Evolutionary conservation across 805 yeast genomes (phyloP), one percentile per base, ranked within the genome.

Genomic region (Saccharomyces mikatae): DNA sequence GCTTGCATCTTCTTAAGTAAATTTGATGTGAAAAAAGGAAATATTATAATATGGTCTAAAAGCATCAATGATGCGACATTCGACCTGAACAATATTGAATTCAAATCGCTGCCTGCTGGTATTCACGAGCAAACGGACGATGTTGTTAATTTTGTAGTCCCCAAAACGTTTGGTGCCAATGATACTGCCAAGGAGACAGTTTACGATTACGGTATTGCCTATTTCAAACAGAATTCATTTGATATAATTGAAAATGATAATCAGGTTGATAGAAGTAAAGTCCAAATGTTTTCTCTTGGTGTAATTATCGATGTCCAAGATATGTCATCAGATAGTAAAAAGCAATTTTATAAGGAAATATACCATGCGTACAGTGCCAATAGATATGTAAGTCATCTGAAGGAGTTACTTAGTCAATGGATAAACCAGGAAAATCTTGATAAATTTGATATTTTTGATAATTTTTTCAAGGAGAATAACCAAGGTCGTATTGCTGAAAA

Each of bases 81-180:
- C 27, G 31, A 57, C 30, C 61, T 80, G 27, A 67, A 73, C 30
- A 77, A 78, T 11, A 62, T 84, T 3, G 90, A 85, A 66, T 84
- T 77, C 68, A 80, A 81, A 58, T 73, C 83, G n/a, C 68, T 85
- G 47, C 90, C 90, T 0, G 82, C 88, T 0, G 89, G 91, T 1
- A 71, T 83, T 2, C 90, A 85, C 62, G 74, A 79, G 13, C 54
- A 57, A 3, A 72, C 74, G 2, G 65, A 67, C 13, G 90, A 85
- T 62, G 77, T 80, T 1, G 73, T 84, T 1, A 78, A 80, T 52
- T 84, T 84, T 67, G 76, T 75, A 2, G 66, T 73, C 6, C 70
- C 74, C 8, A 69, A 65, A 36, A 24, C 4, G 17, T 17, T 17
- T 5, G 54, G 62, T 5, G 57, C 48, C 1, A 54, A 50, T 6